Conservation (phyloP, 1,284 basidiomycete species). For the Ceratobasidium sp. region DNA sequence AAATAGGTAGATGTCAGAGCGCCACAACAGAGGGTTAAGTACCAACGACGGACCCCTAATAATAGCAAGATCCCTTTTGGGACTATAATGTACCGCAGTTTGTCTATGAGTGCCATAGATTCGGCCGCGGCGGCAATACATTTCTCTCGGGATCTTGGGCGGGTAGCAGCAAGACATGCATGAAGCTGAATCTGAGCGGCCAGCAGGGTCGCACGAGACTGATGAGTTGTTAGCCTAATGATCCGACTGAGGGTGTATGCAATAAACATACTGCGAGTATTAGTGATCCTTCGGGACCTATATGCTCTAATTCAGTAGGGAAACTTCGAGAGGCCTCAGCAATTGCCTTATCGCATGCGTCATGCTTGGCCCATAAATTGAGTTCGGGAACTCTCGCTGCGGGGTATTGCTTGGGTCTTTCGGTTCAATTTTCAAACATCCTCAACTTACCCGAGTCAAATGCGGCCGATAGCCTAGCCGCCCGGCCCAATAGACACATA, state of each 20-base stretch:
- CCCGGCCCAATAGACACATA: slow-evolving; percentile 24
- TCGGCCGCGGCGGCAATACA: slow-evolving; percentile 10
- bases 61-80: slow-evolving; percentile 9
- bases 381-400: slow-evolving; percentile 20
- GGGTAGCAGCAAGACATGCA: neutral
- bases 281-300: slow-evolving; percentile 8
- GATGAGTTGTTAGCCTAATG: neutral
- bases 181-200: slow-evolving; percentile 14
- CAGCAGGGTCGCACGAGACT: slow-evolving; percentile 28
- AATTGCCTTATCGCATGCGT: slow-evolving; percentile 17
- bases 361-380: slow-evolving; percentile 12
- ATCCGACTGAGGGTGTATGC: neutral
- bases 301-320: slow-evolving; percentile 1
- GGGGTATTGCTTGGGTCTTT: neutral
- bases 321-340: slow-evolving; percentile 16
- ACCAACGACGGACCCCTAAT: slow-evolving; percentile 8
- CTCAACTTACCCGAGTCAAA: slow-evolving; percentile 11
- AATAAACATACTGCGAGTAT: neutral
- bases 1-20: neutral
- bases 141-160: slow-evolving; percentile 12
- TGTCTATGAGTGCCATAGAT: slow-evolving; percentile 11
- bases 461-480: slow-evolving; percentile 3
- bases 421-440: neutral
- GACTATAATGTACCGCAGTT: slow-evolving; percentile 1
- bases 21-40: neutral